Conservation (phyloP, 2,329 filamentous ascomycete genomes). For the Hypomyces rosellus region DNA sequence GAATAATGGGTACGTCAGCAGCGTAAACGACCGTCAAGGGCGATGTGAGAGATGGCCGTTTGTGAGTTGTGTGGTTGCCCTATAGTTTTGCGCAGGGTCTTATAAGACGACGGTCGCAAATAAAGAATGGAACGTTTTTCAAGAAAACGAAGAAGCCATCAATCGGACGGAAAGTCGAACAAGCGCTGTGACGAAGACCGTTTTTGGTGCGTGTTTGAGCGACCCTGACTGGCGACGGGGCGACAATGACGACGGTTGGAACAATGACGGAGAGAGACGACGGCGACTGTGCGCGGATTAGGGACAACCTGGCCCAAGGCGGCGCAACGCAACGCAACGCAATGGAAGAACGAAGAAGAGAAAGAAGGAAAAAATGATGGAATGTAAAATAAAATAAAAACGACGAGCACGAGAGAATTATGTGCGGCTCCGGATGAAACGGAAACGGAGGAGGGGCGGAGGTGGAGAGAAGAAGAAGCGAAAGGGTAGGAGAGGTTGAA, state of each 20-base stretch:
- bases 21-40: slow-evolving; percentile 34
- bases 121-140: slow-evolving; percentile 24
- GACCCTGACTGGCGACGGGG: not conserved
- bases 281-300: slow-evolving; percentile 8
- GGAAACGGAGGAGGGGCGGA: slow-evolving; percentile 20
- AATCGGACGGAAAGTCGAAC: slow-evolving; percentile 22
- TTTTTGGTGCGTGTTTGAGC: not conserved
- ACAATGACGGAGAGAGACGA: slow-evolving; percentile 1
- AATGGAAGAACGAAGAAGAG: not conserved
- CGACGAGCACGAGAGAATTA: slow-evolving; percentile 26
- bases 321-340: not conserved
- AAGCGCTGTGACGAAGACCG: slow-evolving; percentile 14
- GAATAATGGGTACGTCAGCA: slow-evolving; percentile 29
- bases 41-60: slow-evolving; percentile 17
- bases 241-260: not conserved
- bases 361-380: not conserved
- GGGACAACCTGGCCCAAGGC: slow-evolving; percentile 13
- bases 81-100: not conserved
- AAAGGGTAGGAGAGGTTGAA: slow-evolving; percentile 17
- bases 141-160: slow-evolving; percentile 29
- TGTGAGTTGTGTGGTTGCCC: not conserved
- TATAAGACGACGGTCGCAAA: slow-evolving; percentile 5
- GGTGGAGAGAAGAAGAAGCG: slow-evolving; percentile 20
- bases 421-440: slow-evolving; percentile 16
- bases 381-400: slow-evolving; percentile 14